A percentile compares a stretch with the other conserved stretches of the same genome.
Conservation (phyloP, 352 stramenopile species). For the Globisporangium polare region DNA sequence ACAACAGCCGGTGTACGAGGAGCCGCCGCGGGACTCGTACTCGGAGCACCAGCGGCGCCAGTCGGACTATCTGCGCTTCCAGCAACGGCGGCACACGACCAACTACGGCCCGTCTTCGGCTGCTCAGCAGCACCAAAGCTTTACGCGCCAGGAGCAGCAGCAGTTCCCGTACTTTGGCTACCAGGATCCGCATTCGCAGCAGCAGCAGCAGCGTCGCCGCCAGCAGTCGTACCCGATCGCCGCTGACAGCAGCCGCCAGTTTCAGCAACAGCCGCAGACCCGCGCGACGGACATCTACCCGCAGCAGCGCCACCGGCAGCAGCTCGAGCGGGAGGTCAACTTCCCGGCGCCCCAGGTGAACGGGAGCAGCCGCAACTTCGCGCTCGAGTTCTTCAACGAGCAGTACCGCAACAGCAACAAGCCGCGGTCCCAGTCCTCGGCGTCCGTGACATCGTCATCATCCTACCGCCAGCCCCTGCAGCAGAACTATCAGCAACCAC, state of each 20-base stretch:
- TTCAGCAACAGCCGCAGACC: not conserved
- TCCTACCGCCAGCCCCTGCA: not conserved
- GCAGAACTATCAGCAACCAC: no score
- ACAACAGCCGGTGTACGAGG: constrained; percentile 18
- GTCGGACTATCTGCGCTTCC: constrained; percentile 4
- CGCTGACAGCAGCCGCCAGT: not conserved
- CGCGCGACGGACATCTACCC: constrained; percentile 1
- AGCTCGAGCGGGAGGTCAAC: constrained; percentile 18
- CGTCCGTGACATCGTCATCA: not conserved
- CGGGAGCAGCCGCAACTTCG: constrained; percentile 8
- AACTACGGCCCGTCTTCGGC: constrained; percentile 13
- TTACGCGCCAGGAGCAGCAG: constrained; percentile 21
- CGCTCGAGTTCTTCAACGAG: constrained; percentile 22
- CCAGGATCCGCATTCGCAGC: constrained; percentile 32
- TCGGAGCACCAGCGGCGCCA: constrained; percentile 12
- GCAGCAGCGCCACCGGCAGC: constrained; percentile 25
- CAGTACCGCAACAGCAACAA: constrained; percentile 21
- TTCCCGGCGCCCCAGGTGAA: constrained; percentile 1
- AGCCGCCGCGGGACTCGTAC: constrained; percentile 11
- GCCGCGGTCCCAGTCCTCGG: constrained; percentile 1
- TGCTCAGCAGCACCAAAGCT: constrained; percentile 21
- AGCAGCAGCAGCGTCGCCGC: constrained; percentile 5
- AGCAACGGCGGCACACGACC: not conserved
- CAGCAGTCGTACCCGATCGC: constrained; percentile 7
- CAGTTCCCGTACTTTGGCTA: constrained; percentile 17